Percentiles rank a stretch among this genome's conserved stretches.
phyloP scores from a whole-genome alignment of 2,329 filamentous ascomycete genomes.

The Zelopaecilomyces penicillatus region DNA sequence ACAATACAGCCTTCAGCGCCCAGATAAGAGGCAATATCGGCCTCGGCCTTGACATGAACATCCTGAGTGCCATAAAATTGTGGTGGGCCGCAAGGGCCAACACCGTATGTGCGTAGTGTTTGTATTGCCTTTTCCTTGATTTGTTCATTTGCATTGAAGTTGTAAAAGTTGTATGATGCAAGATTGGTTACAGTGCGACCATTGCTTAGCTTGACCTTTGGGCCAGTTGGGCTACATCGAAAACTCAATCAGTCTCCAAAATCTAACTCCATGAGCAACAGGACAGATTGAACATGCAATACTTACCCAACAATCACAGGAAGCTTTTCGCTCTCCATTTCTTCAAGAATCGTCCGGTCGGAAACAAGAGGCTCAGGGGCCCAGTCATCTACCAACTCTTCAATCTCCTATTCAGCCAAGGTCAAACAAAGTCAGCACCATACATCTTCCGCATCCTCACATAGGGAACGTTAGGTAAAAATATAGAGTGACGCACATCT shows the following conservation, averaged over 20 bases:
- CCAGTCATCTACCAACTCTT: constrained; percentile 96
- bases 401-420: constrained; percentile 58
- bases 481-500: constrained; percentile 39
- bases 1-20: constrained; percentile 86
- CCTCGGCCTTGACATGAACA: constrained; percentile 93
- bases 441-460: no score
- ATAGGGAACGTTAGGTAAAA: not conserved
- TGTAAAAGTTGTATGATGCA: constrained; percentile 95
- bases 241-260: not conserved
- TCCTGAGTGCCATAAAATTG: constrained; percentile 98
- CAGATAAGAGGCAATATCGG: constrained; percentile 86
- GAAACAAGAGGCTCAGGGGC: constrained; percentile 84
- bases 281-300: not conserved
- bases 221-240: constrained; percentile 64
- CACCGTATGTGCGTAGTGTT: constrained; percentile 88
- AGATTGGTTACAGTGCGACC: constrained; percentile 90
- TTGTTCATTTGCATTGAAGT: constrained; percentile 85
- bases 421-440: not conserved
- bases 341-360: constrained; percentile 64
- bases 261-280: not conserved
- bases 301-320: constrained; percentile 79
- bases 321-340: constrained; percentile 72
- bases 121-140: constrained; percentile 94
- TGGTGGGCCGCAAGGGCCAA: constrained; percentile 91
- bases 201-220: constrained; percentile 79